phyloP scores from a whole-genome alignment of 2,329 filamentous ascomycete species.

The Cercospora zeae-maydis region DNA sequence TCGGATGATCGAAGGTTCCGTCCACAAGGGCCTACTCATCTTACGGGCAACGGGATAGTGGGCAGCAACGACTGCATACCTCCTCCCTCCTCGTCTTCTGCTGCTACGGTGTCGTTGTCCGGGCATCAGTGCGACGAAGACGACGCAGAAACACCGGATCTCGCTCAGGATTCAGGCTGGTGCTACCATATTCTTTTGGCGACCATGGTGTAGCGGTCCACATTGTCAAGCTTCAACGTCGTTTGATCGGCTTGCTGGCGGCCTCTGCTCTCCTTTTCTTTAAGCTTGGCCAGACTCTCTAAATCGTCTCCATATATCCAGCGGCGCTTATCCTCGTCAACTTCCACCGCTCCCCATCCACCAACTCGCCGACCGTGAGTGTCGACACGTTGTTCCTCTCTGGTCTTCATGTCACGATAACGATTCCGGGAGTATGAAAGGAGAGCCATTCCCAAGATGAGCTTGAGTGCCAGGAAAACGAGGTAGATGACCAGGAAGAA shows the following conservation, averaged over 20 bases:
- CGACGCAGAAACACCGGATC: not conserved
- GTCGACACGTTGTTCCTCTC: conserved; percentile 52
- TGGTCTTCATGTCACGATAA: conserved; percentile 75
- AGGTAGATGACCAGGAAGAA: conserved; percentile 84
- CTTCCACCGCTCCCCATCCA: conserved; percentile 79
- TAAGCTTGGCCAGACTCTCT: conserved; percentile 61
- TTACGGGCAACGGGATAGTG: not conserved
- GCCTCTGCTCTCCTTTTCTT: conserved; percentile 60
- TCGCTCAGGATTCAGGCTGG: not conserved
- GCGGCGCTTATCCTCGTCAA: conserved; percentile 78
- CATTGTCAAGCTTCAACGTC: conserved; percentile 61
- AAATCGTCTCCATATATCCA: conserved; percentile 85
- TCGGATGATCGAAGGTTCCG: not conserved
- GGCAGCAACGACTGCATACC: not conserved
- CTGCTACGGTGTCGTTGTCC: not conserved
- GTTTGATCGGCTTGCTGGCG: conserved; percentile 50
- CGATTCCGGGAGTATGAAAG: conserved; percentile 74
- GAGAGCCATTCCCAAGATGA: conserved; percentile 83
- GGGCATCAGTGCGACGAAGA: not conserved
- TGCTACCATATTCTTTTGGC: conserved; percentile 89
- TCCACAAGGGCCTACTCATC: not conserved
- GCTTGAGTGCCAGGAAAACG: conserved; percentile 68
- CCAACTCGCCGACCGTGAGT: conserved; percentile 72
- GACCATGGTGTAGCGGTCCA: conserved; percentile 86
- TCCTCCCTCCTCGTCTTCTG: not conserved